Evolutionary conservation across 306 rosid genomes (phyloP).

Genomic region (Bauhinia variegata): DNA sequence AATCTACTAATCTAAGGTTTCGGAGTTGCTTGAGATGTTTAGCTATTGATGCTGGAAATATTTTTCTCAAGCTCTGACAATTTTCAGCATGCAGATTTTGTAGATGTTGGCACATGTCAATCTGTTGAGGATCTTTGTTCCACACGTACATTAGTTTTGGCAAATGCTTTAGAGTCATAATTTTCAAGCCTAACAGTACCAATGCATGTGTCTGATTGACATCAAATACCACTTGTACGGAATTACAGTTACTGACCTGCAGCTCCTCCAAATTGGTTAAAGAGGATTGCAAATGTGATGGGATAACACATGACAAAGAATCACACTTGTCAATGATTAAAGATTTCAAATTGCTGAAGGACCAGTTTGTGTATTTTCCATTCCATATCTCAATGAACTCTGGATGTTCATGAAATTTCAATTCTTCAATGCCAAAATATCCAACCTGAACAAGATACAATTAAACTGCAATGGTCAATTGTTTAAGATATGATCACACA

Average conservation of each 20-base stretch:
- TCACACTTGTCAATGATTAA: not conserved
- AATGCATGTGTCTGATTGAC: not conserved
- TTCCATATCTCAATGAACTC: not conserved
- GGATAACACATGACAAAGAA: not conserved
- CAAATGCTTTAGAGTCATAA: not conserved
- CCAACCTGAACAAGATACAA: too few species aligned
- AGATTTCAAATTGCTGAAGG: not conserved
- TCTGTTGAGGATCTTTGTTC: not conserved
- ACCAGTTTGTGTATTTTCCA: not conserved
- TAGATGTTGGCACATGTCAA: not conserved
- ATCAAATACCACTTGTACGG: not conserved
- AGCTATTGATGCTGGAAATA: not conserved
- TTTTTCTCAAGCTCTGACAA: not conserved
- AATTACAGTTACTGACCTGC: not conserved
- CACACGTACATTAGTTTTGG: not conserved
- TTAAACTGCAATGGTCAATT: too few species aligned
- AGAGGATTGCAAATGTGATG: not conserved
- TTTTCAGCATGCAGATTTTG: not conserved
- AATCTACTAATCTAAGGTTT: not conserved
- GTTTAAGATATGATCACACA: too few species aligned
- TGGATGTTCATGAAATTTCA: not conserved
- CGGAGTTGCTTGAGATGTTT: not conserved
- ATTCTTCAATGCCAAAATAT: too few species aligned
- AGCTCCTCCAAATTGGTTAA: not conserved
- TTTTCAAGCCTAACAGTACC: not conserved